A percentile compares a stretch with the other conserved stretches of the same genome.
These are phyloP conservation scores for Cryptosporidium ubiquitum DNA, from an alignment of 169 alveolate genomes.

Conservation along the genomic window DNA sequence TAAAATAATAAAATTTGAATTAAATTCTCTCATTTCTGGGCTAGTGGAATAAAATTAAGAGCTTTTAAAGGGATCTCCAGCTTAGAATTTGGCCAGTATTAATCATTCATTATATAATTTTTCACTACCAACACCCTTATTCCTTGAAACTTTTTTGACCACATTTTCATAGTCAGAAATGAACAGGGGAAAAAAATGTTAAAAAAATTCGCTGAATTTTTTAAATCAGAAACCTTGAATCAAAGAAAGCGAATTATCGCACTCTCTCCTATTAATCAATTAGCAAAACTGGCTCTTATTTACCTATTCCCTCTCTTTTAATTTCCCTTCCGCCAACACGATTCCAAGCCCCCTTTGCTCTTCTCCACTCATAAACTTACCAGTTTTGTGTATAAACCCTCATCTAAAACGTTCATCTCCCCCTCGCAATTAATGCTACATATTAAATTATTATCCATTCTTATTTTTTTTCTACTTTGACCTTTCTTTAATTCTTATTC, in stretches of 20 bases:
- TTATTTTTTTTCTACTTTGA: neutral
- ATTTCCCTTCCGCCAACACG: neutral
- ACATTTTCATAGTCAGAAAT: neutral
- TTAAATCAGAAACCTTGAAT: neutral
- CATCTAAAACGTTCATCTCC: constrained; percentile 18
- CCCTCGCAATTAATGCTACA: constrained; percentile 46
- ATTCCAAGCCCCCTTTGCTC: neutral
- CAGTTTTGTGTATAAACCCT: constrained; percentile 24
- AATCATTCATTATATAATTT: neutral
- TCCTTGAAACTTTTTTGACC: neutral
- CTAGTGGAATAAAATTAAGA: neutral
- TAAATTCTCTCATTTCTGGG: neutral
- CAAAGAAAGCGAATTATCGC: neutral
- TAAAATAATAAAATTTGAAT: neutral
- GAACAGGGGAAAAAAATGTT: neutral
- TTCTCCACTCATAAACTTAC: constrained; percentile 12
- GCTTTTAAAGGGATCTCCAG: neutral
- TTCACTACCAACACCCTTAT: neutral
- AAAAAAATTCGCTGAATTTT: neutral
- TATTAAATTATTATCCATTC: constrained; percentile 20
- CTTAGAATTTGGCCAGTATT: neutral
- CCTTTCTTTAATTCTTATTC: neutral
- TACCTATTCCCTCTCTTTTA: neutral
- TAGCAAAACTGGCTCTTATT: too few species aligned
- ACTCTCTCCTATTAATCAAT: neutral